Conservation (phyloP, 345 rosid genomes). For the Camelina neglecta region DNA sequence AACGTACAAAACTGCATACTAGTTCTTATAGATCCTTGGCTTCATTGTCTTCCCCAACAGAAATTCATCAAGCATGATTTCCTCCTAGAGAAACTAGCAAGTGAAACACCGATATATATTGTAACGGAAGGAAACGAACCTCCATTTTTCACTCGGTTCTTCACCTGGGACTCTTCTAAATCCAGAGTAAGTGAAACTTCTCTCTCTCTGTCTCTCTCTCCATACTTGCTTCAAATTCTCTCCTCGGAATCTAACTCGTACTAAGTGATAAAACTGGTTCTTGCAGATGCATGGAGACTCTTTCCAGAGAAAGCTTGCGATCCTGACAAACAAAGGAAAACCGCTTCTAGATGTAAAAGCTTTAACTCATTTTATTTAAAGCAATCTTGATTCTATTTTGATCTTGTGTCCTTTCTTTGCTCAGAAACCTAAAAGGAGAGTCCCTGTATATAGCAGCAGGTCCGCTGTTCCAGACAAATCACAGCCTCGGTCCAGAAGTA, state of each 20-base stretch:
- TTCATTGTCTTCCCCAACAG: conserved; percentile 50
- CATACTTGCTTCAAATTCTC: conserved; percentile 22
- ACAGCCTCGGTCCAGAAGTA: conserved; percentile 91
- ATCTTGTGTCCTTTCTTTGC: conserved; percentile 20
- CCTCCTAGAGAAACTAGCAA: conserved; percentile 70
- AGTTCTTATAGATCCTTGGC: conserved; percentile 26
- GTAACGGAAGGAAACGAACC: conserved; percentile 94
- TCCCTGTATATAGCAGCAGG: conserved; percentile 80
- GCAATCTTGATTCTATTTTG: conserved; percentile 23
- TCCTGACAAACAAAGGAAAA: conserved; percentile 75
- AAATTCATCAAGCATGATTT: conserved; percentile 80
- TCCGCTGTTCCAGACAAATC: conserved; percentile 85
- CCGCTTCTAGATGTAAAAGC: conserved; percentile 68
- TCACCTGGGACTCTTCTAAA: conserved; percentile 91
- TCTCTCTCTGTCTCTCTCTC: conserved; percentile 25
- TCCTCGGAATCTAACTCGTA: conserved; percentile 12
- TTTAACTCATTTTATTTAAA: conserved; percentile 22
- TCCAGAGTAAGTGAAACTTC: conserved; percentile 59
- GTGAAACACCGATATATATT: conserved; percentile 73
- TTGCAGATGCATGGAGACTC: conserved; percentile 96
- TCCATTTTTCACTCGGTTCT: conserved; percentile 90
- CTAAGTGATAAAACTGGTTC: conserved; percentile 30
- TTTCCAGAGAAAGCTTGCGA: conserved; percentile 84
- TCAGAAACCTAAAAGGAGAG: conserved; percentile 95
- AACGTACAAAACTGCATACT: neutral